phyloP scores from a whole-genome alignment of 805 yeast species.

The Kodamaea kaohsiungensis region DNA sequence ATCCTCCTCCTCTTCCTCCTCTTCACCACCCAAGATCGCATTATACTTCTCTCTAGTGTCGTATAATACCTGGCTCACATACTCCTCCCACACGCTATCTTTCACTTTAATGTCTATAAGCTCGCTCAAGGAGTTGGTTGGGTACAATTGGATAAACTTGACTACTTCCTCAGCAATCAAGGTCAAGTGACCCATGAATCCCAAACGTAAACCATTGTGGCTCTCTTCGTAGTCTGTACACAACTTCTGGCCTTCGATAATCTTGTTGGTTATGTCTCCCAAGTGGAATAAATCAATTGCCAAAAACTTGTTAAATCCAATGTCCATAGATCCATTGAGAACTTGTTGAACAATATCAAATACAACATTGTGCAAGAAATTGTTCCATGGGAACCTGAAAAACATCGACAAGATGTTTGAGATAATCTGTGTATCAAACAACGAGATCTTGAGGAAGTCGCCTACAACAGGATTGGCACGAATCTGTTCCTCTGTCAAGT shows the following conservation, averaged over 20 bases:
- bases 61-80: constrained; percentile 78
- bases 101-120: constrained; percentile 39
- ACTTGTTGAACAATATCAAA: constrained; percentile 51
- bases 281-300: constrained; percentile 60
- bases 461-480: constrained; percentile 46
- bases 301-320: constrained; percentile 48
- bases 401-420: constrained; percentile 44
- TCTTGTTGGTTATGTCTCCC: constrained; percentile 43
- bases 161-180: constrained; percentile 34
- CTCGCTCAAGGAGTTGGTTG: constrained; percentile 37
- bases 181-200: constrained; percentile 34
- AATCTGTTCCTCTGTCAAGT: constrained; percentile 44
- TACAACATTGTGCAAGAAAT: constrained; percentile 47
- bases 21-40: constrained; percentile 86
- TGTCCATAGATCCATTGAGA: constrained; percentile 48
- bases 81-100: constrained; percentile 68
- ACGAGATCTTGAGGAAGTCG: constrained; percentile 41
- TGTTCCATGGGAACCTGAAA: constrained; percentile 49
- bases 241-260: constrained; percentile 47
- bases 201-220: constrained; percentile 28
- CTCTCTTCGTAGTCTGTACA: constrained; percentile 27
- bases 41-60: constrained; percentile 94
- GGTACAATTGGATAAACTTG: constrained; percentile 32
- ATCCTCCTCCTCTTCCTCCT: constrained; percentile 45
- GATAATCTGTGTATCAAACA: constrained; percentile 45